Percentiles rank a stretch among this genome's conserved stretches.
These are phyloP conservation scores for Leccinum broughii DNA, from an alignment of 768 basidiomycete species.

Conservation along the genomic window DNA sequence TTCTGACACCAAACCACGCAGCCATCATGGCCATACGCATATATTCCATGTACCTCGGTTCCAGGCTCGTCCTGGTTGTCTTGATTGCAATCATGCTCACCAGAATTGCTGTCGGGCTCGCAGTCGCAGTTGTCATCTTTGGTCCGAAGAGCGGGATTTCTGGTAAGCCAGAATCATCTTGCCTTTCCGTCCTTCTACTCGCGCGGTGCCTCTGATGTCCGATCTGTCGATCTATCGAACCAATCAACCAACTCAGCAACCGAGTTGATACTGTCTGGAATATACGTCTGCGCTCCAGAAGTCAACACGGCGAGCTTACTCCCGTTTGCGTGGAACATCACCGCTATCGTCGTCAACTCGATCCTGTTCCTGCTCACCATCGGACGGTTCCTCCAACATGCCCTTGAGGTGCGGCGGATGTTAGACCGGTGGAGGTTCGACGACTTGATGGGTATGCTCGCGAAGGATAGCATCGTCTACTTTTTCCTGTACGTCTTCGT, in stretches of 20 bases:
- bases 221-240: background rate
- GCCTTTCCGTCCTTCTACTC: no score
- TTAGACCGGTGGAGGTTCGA: constrained; percentile 8
- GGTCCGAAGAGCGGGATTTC: constrained; percentile 20
- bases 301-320: constrained; percentile 5
- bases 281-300: constrained; percentile 14
- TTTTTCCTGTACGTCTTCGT: constrained; percentile 18
- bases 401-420: constrained; percentile 8
- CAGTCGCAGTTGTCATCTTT: constrained; percentile 7
- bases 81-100: constrained; percentile 7
- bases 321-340: constrained; percentile 20
- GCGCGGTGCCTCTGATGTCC: no score
- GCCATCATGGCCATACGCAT: constrained; percentile 21
- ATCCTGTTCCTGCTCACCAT: constrained; percentile 19
- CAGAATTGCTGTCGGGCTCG: constrained; percentile 6
- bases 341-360: constrained; percentile 8
- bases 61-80: constrained; percentile 9
- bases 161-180: constrained; percentile 6
- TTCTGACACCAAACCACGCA: background rate
- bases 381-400: constrained; percentile 17
- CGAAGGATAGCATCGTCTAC: constrained; percentile 20
- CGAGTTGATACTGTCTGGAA: constrained; percentile 19
- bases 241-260: constrained; percentile 6
- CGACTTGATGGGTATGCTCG: constrained; percentile 19
- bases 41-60: constrained; percentile 25